A percentile compares a stretch with the other conserved stretches of the same genome.
Conservation (phyloP, 2,329 filamentous ascomycete species). For the Microthyrium microscopicum region DNA sequence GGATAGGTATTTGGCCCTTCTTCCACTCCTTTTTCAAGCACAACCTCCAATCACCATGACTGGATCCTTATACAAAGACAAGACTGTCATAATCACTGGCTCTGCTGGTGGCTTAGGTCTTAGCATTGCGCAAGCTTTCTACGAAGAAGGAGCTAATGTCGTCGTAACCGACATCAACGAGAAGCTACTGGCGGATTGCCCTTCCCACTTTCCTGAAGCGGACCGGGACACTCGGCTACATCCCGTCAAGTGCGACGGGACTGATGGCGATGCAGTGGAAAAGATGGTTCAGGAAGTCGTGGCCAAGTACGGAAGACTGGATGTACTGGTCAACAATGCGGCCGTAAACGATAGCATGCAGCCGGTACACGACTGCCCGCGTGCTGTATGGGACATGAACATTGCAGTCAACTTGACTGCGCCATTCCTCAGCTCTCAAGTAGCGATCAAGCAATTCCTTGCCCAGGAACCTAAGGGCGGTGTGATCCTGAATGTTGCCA, state of each 20-base stretch:
- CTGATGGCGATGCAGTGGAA: slow-evolving; percentile 19
- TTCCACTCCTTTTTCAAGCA: no score
- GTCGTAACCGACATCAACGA: neutral
- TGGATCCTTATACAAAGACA: no score
- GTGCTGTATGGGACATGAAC: slow-evolving; percentile 34
- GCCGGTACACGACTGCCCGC: slow-evolving; percentile 31
- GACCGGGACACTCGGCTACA: slow-evolving; percentile 14
- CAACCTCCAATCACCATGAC: no score
- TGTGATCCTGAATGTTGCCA: slow-evolving; percentile 37
- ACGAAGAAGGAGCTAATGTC: neutral
- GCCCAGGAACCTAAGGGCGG: slow-evolving; percentile 25
- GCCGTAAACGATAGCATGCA: slow-evolving; percentile 41
- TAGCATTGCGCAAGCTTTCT: neutral
- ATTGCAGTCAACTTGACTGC: slow-evolving; percentile 41
- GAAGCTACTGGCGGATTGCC: neutral
- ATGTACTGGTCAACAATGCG: slow-evolving; percentile 43
- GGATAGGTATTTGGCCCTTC: no score
- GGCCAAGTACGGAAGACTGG: slow-evolving; percentile 29
- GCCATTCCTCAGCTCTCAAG: slow-evolving; percentile 34
- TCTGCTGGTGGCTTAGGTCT: neutral
- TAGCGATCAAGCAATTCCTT: slow-evolving; percentile 33
- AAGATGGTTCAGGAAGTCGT: slow-evolving; percentile 20
- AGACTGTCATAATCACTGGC: neutral
- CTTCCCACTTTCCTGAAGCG: neutral
- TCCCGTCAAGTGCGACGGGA: slow-evolving; percentile 22